These are phyloP conservation scores for Annona squamosa DNA, from an alignment of 164 flowering plant species.

Conservation along the genomic window DNA sequence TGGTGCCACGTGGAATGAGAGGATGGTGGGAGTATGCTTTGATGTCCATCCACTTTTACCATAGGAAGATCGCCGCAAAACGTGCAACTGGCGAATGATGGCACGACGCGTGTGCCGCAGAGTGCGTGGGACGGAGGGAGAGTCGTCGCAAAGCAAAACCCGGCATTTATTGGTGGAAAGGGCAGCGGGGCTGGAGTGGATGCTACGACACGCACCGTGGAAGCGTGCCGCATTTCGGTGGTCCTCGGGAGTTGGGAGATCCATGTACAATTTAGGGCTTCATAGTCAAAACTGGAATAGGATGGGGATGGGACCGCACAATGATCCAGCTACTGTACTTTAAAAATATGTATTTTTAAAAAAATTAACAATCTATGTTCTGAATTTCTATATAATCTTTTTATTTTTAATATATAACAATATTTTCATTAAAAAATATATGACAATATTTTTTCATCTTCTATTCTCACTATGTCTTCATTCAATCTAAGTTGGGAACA, in stretches of 20 bases:
- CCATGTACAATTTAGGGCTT: neutral
- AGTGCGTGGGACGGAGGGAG: neutral
- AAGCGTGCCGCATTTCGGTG: neutral
- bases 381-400: too few relatives aligned
- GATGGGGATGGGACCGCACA: neutral
- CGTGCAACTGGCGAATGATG: neutral
- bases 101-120: neutral
- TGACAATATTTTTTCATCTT: too few relatives aligned
- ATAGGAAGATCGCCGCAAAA: neutral
- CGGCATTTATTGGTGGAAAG: neutral
- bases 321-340: too few relatives aligned
- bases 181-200: neutral
- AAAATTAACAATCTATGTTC: too few relatives aligned
- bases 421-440: too few relatives aligned
- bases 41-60: neutral
- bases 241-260: neutral
- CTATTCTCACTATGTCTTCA: too few relatives aligned
- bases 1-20: neutral
- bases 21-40: neutral
- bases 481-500: too few relatives aligned
- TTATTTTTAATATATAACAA: too few relatives aligned
- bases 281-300: neutral
- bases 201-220: neutral
- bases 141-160: neutral
- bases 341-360: too few relatives aligned